Percentiles rank a stretch among this genome's conserved stretches.
Conservation (phyloP, 1,284 basidiomycete genomes). For the Cryptococcus sp. region DNA sequence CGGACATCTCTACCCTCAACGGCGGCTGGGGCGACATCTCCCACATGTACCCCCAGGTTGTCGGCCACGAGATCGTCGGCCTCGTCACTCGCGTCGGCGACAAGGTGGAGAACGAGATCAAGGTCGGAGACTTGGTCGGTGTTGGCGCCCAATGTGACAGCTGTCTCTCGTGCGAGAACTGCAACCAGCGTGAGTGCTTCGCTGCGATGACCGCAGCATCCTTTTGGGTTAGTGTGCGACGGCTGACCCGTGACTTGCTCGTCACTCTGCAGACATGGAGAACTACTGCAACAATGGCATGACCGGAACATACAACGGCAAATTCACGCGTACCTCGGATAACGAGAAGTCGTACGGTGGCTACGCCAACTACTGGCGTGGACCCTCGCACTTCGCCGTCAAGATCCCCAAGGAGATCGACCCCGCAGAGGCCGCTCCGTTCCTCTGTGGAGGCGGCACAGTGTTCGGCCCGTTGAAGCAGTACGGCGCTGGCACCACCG, state of each 20-base stretch:
- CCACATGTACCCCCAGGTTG: constrained; percentile 30
- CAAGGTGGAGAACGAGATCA: constrained; percentile 55
- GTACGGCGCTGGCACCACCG: constrained; percentile 56
- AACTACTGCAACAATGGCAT: constrained; percentile 53
- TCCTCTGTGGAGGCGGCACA: constrained; percentile 55
- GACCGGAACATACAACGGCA: constrained; percentile 48
- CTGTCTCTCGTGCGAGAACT: constrained; percentile 53
- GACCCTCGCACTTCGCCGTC: constrained; percentile 62
- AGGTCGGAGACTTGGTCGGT: constrained; percentile 55
- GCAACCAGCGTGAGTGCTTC: constrained; percentile 54
- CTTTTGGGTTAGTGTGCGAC: constrained; percentile 27
- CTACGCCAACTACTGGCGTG: constrained; percentile 53
- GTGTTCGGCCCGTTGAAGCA: constrained; percentile 55
- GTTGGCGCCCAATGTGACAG: constrained; percentile 57
- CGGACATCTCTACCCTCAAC: constrained; percentile 25
- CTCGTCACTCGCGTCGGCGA: constrained; percentile 50
- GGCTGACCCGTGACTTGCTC: constrained; percentile 34
- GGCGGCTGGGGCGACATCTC: constrained; percentile 24
- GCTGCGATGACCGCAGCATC: constrained; percentile 44
- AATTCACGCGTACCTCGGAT: constrained; percentile 25
- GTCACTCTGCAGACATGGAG: constrained; percentile 32
- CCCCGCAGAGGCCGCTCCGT: constrained; percentile 57
- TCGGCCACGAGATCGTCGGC: constrained; percentile 59
- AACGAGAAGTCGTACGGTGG: constrained; percentile 54
- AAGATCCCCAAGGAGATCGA: constrained; percentile 63